Evolutionary conservation across 23 red algal species (phyloP).

Genomic region (Rhodosorus marinus): DNA sequence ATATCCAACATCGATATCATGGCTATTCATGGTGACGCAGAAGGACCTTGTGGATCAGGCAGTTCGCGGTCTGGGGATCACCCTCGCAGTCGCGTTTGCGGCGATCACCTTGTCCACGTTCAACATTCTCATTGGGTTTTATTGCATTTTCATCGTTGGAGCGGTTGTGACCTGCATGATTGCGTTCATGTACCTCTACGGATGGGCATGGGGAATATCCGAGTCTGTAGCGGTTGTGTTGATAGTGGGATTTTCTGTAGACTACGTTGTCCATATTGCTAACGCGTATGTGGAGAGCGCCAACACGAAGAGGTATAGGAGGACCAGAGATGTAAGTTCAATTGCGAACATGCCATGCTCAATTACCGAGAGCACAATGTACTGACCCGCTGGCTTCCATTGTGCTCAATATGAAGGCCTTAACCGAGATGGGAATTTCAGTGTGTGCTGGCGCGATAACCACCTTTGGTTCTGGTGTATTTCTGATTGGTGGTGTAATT

Average conservation of each 20-base stretch:
- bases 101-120: conserved; percentile 17
- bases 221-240: conserved; percentile 45
- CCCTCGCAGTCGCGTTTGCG: conserved; percentile 22
- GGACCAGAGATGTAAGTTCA: conserved; percentile 22
- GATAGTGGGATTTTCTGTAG: conserved; percentile 39
- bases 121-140: conserved; percentile 18
- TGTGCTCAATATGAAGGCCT: no score
- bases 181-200: conserved; percentile 9
- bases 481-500: conserved; percentile 33
- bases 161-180: conserved; percentile 26
- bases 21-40: conserved; percentile 27
- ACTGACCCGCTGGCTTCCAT: no score
- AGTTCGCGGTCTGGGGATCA: conserved; percentile 25
- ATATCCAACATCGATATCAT: conserved; percentile 7
- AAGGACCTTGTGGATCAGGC: conserved; percentile 16
- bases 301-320: conserved; percentile 2
- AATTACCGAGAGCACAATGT: no score
- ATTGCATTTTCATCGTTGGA: conserved; percentile 23
- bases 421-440: conserved; percentile 38
- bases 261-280: conserved; percentile 36
- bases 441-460: conserved; percentile 30
- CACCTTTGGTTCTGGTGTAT: conserved; percentile 9
- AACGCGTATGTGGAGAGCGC: conserved; percentile 28
- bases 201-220: conserved; percentile 27
- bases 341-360: no score